Base-by-base conservation (phyloP, 495 filamentous ascomycete genomes). In the Rusavskia elegans region DNA sequence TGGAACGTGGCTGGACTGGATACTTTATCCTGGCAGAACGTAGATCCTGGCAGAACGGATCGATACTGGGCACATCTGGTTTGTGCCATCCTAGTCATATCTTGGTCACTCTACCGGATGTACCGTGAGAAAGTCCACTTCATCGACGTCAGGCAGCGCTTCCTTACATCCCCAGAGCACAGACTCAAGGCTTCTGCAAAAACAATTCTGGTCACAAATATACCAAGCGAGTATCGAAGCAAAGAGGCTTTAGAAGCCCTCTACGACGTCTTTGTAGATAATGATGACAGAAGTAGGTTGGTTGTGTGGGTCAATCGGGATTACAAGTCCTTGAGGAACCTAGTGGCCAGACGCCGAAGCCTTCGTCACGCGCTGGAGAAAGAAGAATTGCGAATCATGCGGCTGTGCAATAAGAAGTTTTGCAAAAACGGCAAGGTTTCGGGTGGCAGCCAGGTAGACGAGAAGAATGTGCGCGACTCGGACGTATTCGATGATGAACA, bases 221-320 rank as follows among this genome's bases (percentile, higher is more conserved):
- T 60, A 46, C 58, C 58, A 25, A 30, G 13, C n/a, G 55, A 60
- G 32, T 60, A 60, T 49, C 52, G 58, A 41, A 60, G 55, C 36
- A 60, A 57, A 53, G 55, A 55, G 37, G 58, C 55, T 25, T 30
- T 60, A 39, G 55, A 60, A 51, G 58, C 58, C 32, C 58, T 60
- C 19, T 60, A 60, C 29, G 58, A 60, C 51, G 58, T 60, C 32
- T 60, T 60, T 44, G 58, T 60, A 30, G 58, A 60, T 38, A 57
- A 60, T 30, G 58, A 60, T 44, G 58, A 60, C 50, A 55, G 49
- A 23, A 57, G 50, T 48, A 57, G 50, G 38, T 52, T 60, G 48
- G 55, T 32, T 39, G 58, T 54, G 16, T 60, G 58, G 58, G 55
- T 60, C 11, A 60, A 60, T 35, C 52, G 58, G 38, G 58, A 60